Conservation (phyloP, 306 rosid genomes). For the Rubus idaeus region DNA sequence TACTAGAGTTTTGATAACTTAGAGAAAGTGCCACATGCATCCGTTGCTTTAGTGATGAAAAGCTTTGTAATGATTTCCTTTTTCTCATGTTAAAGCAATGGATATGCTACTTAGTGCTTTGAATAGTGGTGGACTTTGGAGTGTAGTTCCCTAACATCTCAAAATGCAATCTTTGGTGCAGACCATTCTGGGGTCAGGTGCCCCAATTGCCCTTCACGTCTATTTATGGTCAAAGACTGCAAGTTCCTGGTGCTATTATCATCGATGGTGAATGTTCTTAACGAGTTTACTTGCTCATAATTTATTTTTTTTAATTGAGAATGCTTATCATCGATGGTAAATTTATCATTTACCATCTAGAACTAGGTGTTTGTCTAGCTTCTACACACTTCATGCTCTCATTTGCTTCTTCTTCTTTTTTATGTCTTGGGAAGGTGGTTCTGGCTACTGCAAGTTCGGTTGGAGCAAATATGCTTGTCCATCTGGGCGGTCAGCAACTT, state of each 20-base stretch:
- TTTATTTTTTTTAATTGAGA: background rate
- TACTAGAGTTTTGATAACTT: background rate
- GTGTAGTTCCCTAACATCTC: background rate
- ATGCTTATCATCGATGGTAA: too few relatives aligned
- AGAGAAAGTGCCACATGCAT: background rate
- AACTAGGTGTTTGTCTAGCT: background rate
- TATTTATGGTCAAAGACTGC: constrained; percentile 59
- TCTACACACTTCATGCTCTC: background rate
- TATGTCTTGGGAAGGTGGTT: constrained; percentile 61
- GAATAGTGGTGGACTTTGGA: background rate
- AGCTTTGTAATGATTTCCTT: too few relatives aligned
- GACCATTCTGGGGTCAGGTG: constrained; percentile 34
- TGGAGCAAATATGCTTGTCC: constrained; percentile 75
- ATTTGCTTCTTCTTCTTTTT: background rate
- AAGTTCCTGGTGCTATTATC: constrained; percentile 67
- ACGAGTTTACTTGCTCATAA: background rate
- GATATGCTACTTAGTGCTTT: too few relatives aligned
- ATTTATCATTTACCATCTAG: background rate
- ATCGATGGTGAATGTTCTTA: constrained; percentile 65
- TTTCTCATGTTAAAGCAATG: too few relatives aligned
- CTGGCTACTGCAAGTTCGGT: constrained; percentile 95
- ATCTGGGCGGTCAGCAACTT: constrained; percentile 71
- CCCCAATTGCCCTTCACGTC: constrained; percentile 55
- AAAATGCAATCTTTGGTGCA: constrained; percentile 31
- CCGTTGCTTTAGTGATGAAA: too few relatives aligned